Base-by-base conservation (phyloP, 139 green algal species). In the Dunaliella primolecta region DNA sequence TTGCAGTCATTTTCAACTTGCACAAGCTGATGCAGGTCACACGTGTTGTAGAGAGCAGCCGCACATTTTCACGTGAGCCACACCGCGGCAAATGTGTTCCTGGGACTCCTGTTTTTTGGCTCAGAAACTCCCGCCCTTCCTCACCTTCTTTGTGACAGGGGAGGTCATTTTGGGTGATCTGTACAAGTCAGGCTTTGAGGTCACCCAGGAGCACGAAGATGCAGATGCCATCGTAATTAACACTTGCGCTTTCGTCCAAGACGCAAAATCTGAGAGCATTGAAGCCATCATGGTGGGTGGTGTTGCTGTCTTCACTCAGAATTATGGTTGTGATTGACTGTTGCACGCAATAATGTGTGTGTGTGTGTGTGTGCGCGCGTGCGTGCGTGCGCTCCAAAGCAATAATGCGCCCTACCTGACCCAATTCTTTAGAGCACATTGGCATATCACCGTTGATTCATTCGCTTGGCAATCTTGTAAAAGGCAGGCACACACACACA, bases 151-250 rank as follows among this genome's bases (percentile, higher is more conserved):
- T 64, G 46, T 55, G 83, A 23, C 88, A 95, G 93, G 95, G 0
- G 95, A 98, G 82, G 95, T 98, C 31, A 88, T 98, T 84, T 91
- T 98, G n/a, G 96, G 95, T 25, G 94, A 98, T 83, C 85, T 98
- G 30, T 35, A 86, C 25, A 84, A 90, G 7, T 81, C 84, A 3
- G 96, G 95, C 31, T 98, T 97, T 82, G 35, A 92, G 3, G 81
- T 98, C 31, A 90, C 84, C 0, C 85, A 93, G 3, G 92, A 96
- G 1, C 88, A 94, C 72, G 90, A 91, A 46, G 85, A 93, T 1
- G 89, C 93, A 0, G 95, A 98, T 78, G 95, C 93, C 31, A 94
- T 98, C 35, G 89, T 98, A 0, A 78, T 38, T 37, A 98, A 98
- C 89, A 98, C 95, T 0, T 98, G 95, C 56, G 93, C 86, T 1